Percentiles rank a stretch among this genome's conserved stretches.
These are phyloP conservation scores for Saprolegnia diclina DNA, from an alignment of 352 stramenopile genomes.

Conservation along the genomic window DNA sequence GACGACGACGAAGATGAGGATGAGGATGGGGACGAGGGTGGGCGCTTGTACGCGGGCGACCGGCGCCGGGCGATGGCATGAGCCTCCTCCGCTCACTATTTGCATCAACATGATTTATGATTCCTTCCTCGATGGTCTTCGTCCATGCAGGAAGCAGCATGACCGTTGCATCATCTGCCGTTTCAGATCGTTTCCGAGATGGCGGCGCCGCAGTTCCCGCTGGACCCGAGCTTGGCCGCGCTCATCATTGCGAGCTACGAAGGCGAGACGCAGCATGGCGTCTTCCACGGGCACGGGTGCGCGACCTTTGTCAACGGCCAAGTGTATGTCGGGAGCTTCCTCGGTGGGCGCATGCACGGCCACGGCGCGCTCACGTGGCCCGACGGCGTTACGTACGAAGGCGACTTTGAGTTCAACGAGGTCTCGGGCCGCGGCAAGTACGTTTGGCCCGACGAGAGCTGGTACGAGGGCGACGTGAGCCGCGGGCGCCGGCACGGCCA, in stretches of 20 bases:
- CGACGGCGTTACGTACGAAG: conserved; percentile 58
- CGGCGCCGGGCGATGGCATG: too few species aligned
- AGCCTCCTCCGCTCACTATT: too few species aligned
- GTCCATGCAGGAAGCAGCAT: too few species aligned
- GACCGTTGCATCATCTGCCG: too few species aligned
- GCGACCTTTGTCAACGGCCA: conserved; percentile 60
- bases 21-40: not conserved
- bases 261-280: conserved; percentile 32
- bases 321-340: conserved; percentile 60
- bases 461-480: conserved; percentile 68
- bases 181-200: not conserved
- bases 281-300: conserved; percentile 50
- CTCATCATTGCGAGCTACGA: conserved; percentile 47
- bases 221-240: conserved; percentile 59
- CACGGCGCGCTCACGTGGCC: conserved; percentile 57
- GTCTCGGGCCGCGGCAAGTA: conserved; percentile 58
- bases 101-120: too few species aligned
- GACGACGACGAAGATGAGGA: not conserved
- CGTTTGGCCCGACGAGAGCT: conserved; percentile 75
- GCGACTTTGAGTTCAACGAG: conserved; percentile 64
- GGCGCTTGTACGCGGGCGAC: not conserved
- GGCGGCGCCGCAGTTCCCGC: conserved; percentile 28
- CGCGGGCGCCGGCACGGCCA: conserved; percentile 64
- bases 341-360: conserved; percentile 68
- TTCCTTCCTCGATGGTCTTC: too few species aligned